Base-by-base conservation (phyloP, 345 rosid species). In the Psidium friedrichsthalianum region DNA sequence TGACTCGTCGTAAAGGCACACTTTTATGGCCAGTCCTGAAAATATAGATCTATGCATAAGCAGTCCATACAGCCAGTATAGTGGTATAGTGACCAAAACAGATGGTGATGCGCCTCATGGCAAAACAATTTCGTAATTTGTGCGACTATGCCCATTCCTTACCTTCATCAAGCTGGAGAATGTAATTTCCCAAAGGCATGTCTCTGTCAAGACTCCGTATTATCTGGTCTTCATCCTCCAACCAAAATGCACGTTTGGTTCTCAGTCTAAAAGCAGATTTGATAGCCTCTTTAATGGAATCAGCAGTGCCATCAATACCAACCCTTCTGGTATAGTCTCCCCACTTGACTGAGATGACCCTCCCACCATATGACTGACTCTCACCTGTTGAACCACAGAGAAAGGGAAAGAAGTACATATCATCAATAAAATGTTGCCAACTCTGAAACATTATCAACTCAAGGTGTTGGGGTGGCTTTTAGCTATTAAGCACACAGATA, bases 141-240 rank as follows among this genome's bases (percentile, higher is more conserved):
- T 16, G 8, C 22, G 12, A 44, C 24, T 51, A 51, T 82, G 54
- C 44, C 53, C 78, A 64, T 32, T 69, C 44, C 78, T 83, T 92
- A 96, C 99, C 99, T 91, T 94, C 95, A 89, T 97, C 99, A 7
- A 97, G 93, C 90, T 91, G 95, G 83, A 97, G 98, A 55, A 87
- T 90, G 88, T 97, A 96, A 90, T 87, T 96, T 82, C 99, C 99
- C 87, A 94, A 64, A 84, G 99, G 99, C 99, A 97, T 96, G 86
- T 96, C 99, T 88, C 95, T 88, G 88, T 96, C 99, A 51, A 97
- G 94, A 89, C 95, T 88, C 10, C 99, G 94, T 84, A 95, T 90
- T 84, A 96, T 87, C 88, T 94, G 98, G 82, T 94, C 97, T 90
- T 98, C 99, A 90, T 96, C 99, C 91, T 98, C 99, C 90, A 98